Conservation (phyloP, 257 asterid genomes). For the Penstemon barbatus region DNA sequence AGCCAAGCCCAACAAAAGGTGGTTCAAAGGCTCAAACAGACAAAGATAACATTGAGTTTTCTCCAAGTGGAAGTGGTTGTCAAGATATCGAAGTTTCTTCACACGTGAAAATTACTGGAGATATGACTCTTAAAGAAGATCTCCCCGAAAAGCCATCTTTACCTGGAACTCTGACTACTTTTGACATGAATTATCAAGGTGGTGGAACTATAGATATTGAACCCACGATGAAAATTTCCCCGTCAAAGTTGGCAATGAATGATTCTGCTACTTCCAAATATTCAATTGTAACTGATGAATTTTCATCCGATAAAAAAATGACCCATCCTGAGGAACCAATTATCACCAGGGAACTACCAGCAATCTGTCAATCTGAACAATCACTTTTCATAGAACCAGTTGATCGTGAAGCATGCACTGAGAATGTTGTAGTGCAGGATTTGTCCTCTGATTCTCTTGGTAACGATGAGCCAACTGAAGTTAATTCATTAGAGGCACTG, state of each 20-base stretch:
- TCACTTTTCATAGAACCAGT: slow-evolving; percentile 35
- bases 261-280: slow-evolving; percentile 35
- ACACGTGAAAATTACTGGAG: slow-evolving; percentile 33
- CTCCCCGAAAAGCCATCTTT: slow-evolving; percentile 35
- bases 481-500: slow-evolving; percentile 36
- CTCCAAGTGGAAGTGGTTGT: slow-evolving; percentile 30
- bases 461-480: slow-evolving; percentile 38
- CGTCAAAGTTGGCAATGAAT: slow-evolving; percentile 38
- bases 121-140: slow-evolving; percentile 33
- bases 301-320: slow-evolving; percentile 35
- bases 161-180: slow-evolving; percentile 34
- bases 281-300: slow-evolving; percentile 34
- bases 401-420: slow-evolving; percentile 39
- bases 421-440: slow-evolving; percentile 28
- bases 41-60: slow-evolving; percentile 29
- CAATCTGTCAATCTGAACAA: slow-evolving; percentile 39
- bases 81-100: slow-evolving; percentile 49
- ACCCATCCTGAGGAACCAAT: slow-evolving; percentile 29
- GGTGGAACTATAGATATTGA: slow-evolving; percentile 36
- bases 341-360: slow-evolving; percentile 38
- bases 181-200: slow-evolving; percentile 40
- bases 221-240: slow-evolving; percentile 32
- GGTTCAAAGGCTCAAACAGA: slow-evolving; percentile 41
- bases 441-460: slow-evolving; percentile 33
- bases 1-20: slow-evolving; percentile 44